Base-by-base conservation (phyloP, 192 early-diverging fungal genomes). In the Umbelopsis sp. region DNA sequence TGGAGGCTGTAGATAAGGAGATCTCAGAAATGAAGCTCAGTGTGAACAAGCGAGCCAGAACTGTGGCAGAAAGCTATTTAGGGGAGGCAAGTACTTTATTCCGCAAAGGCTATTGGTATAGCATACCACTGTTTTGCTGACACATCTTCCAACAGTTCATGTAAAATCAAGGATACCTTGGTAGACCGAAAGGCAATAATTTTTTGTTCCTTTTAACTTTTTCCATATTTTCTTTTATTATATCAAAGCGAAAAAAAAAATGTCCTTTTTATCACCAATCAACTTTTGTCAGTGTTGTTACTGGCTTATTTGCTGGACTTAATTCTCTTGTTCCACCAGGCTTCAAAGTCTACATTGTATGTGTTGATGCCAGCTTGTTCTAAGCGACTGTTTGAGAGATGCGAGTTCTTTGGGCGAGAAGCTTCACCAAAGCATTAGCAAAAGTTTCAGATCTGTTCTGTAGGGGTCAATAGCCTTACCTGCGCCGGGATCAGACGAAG, bases 1-100 rank as follows among this genome's bases (percentile, higher is more conserved):
- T 99, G 97, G 97, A 99, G 78, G 97, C 96, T 70, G 97, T 99
- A 20, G 97, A 99, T 82, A 97, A 95, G 85, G 97, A 99, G 77
- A 99, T 99, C 73, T 95, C 92, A 75, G 96, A 97, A 78, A 97
- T 98, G 94, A 96, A 97, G 82, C 85, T 99, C 73, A 93, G 91
- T 75, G 82, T 99, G 66, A 98, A 98, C 76, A 88, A 93, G 33
- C 85, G 96, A 55, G 95, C 92, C 1, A 90, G 95, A 81, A 72
- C 52, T 23, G 78, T 80, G 18, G 78, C 78, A 1, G 78, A 80
- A 67, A 78, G 73, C 22, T 78, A 78, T 58, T 72, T 78, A 48
- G 55, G 35, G 23, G 49, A 73, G 76, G 76, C 70, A 78, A 69
- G 67, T 61, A 16, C 0, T 18, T 2, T 33, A 12, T 7, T 30